Conservation (phyloP, 1,284 basidiomycete species). For the Ceratobasidium sp. region DNA sequence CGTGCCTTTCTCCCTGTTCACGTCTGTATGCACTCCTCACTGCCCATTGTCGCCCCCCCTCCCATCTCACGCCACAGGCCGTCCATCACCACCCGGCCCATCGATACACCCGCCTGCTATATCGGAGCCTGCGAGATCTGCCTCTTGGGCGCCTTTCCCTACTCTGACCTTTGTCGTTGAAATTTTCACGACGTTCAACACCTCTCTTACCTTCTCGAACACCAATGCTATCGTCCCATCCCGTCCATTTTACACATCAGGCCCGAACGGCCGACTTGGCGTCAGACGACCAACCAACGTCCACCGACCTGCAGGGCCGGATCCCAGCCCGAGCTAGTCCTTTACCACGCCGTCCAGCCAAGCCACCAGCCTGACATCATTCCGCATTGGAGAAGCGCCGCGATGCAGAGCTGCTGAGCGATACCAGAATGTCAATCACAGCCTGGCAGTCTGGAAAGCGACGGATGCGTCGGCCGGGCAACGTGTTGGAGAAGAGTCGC, state of each 20-base stretch:
- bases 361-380: not conserved
- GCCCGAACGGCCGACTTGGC: too few relatives aligned
- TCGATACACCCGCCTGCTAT: slow-evolving; percentile 6
- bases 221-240: not conserved
- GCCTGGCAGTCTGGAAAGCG: not conserved
- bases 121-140: slow-evolving; percentile 24
- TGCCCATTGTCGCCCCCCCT: not conserved
- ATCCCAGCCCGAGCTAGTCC: not conserved
- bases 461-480: not conserved
- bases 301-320: not conserved
- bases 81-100: not conserved
- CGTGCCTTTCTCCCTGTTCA: not conserved
- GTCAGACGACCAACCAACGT: not conserved
- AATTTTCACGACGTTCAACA: not conserved
- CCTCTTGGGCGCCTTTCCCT: slow-evolving; percentile 3
- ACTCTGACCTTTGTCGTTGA: slow-evolving; percentile 13
- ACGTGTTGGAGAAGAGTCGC: slow-evolving; percentile 5
- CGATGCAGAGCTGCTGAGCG: not conserved
- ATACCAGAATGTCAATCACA: not conserved
- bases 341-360: not conserved
- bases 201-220: slow-evolving; percentile 4
- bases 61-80: not conserved
- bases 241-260: not conserved
- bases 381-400: not conserved
- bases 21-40: not conserved